Evolutionary conservation across 1,284 basidiomycete species (phyloP).

Genomic region (Rhizopogon parksii): DNA sequence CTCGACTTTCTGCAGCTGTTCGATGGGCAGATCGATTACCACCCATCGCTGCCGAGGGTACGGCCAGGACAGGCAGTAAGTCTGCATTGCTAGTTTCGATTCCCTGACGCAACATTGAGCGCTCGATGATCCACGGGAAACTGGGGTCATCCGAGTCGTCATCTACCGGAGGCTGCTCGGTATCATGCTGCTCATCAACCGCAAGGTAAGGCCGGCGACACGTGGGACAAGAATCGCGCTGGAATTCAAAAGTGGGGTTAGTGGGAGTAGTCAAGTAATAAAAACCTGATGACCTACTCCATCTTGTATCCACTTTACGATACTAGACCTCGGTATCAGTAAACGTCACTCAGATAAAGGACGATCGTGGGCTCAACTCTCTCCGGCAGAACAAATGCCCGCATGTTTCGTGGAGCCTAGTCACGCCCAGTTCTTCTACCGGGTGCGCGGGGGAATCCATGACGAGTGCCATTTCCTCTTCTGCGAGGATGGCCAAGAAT

Average conservation of each 20-base stretch:
- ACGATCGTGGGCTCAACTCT: slow-evolving; percentile 42
- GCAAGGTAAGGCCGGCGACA: slow-evolving; percentile 45
- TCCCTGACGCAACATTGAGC: slow-evolving; percentile 10
- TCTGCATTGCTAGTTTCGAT: slow-evolving; percentile 1
- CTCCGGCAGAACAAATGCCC: slow-evolving; percentile 69
- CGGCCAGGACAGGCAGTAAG: slow-evolving; percentile 16
- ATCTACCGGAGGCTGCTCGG: slow-evolving; percentile 1
- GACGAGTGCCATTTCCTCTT: slow-evolving; percentile 61
- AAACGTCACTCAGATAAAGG: slow-evolving; percentile 4
- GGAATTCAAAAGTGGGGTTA: neutral
- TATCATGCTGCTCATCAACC: slow-evolving; percentile 9
- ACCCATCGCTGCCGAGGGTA: slow-evolving; percentile 11
- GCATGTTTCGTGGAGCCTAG: slow-evolving; percentile 52
- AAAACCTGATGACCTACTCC: slow-evolving; percentile 36
- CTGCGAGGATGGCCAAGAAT: slow-evolving; percentile 56
- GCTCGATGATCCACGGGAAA: slow-evolving; percentile 20
- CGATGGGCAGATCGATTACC: neutral
- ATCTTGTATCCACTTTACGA: slow-evolving; percentile 55
- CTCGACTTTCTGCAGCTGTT: slow-evolving; percentile 10
- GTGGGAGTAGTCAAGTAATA: slow-evolving; percentile 7
- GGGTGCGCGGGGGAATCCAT: slow-evolving; percentile 72
- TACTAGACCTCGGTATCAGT: slow-evolving; percentile 33
- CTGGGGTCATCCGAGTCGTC: slow-evolving; percentile 7
- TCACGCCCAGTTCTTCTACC: slow-evolving; percentile 61
- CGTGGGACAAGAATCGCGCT: slow-evolving; percentile 60